These are phyloP conservation scores for Candida silvicultrix DNA, from an alignment of 805 yeast genomes.

Conservation along the genomic window DNA sequence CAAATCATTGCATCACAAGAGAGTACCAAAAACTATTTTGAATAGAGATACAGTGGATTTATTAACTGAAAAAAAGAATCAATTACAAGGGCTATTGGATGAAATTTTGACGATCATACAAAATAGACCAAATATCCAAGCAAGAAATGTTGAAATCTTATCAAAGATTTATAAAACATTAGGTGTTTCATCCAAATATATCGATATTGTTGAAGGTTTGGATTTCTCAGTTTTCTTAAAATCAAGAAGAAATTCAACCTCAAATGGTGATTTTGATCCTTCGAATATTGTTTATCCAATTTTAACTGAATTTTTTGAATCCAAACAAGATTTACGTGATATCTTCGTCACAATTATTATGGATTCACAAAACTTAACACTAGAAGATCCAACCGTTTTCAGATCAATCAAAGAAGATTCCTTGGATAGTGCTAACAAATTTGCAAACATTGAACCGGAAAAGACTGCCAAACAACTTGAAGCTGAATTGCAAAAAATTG, in stretches of 20 bases:
- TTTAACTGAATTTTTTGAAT: constrained; percentile 63
- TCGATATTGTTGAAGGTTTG: constrained; percentile 52
- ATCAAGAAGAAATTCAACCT: constrained; percentile 6
- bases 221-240: constrained; percentile 49
- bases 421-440: constrained; percentile 27
- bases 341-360: constrained; percentile 50
- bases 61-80: constrained; percentile 30
- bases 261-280: constrained; percentile 17
- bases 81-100: constrained; percentile 31
- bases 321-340: constrained; percentile 69
- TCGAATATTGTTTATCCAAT: constrained; percentile 26
- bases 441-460: constrained; percentile 33
- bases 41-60: constrained; percentile 40
- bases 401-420: constrained; percentile 51
- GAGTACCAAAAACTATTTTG: constrained; percentile 37
- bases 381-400: constrained; percentile 73
- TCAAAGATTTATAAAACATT: constrained; percentile 48
- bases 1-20: constrained; percentile 15
- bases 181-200: constrained; percentile 39
- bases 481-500: constrained; percentile 38
- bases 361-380: constrained; percentile 62
- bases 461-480: constrained; percentile 43
- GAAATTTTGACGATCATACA: constrained; percentile 37
- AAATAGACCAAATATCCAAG: constrained; percentile 30
- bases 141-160: constrained; percentile 46